Evolutionary conservation across 1,139 yeast species (phyloP), one percentile per base, ranked within the genome.

Genomic region (Taphrina pruni): DNA sequence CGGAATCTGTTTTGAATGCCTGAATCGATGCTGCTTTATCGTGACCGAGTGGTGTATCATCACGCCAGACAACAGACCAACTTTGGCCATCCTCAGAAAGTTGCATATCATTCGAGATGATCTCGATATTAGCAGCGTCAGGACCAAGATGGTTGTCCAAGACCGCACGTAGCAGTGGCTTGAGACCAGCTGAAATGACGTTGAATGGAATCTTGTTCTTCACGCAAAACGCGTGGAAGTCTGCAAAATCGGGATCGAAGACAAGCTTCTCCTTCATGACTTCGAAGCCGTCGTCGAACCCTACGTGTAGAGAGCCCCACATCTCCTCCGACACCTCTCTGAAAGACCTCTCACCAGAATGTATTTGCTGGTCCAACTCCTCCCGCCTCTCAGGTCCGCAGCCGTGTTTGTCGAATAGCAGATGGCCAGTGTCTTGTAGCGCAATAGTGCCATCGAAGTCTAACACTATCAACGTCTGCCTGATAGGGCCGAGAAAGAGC

Each of bases 151-250:
- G 84, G 72, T 81, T 82, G 73, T 83, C 82, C 72, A 87, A 83
- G 66, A 87, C 86, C 26, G 87, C 86, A 65, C 85, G 79, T 72
- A 87, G 83, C 71, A 87, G 81, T 12, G 90, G 90, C 74, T 81
- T 82, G 83, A 87, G 82, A 14, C 90, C 90, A n/a, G 89, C 87
- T 56, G 87, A 83, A 70, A 87, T 85, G 48, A 87, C 88, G 60
- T 86, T 82, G 71, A 87, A 86, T 5, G 88, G 87, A 70, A 87
- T 85, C 52, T 80, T 79, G 72, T 83, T 81, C 48, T 79, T 78
- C 60, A 80, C 79, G 72, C 87, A 83, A 80, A 83, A 87, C 69
- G 83, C 79, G 78, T 85, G 85, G 75, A 86, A 87, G 45, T 80
- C 78, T 74, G 80, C 79, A 76, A 87, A 87, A 54, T 88, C 89